Conservation (phyloP, 1,139 yeast genomes). For the Meyerozyma elateridarum region DNA sequence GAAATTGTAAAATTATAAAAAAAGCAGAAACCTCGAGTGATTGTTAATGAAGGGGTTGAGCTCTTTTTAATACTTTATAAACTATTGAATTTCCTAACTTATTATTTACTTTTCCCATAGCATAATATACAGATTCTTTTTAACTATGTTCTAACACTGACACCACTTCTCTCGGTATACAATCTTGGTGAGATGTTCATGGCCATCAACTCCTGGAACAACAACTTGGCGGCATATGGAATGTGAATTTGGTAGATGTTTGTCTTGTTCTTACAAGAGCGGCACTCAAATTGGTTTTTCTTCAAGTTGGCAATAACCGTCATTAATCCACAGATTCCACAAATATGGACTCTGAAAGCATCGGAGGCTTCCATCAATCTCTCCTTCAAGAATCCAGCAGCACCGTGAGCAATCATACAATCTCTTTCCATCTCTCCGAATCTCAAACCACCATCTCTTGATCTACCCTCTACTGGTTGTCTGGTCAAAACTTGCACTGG, state of each 20-base stretch:
- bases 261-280: constrained; percentile 97
- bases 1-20: too few relatives aligned
- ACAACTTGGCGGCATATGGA: constrained; percentile 93
- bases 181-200: constrained; percentile 92
- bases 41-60: too few relatives aligned
- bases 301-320: constrained; percentile 94
- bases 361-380: constrained; percentile 98
- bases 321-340: constrained; percentile 98
- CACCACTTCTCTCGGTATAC: constrained; percentile 61
- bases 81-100: neutral
- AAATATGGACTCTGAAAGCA: constrained; percentile 95
- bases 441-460: constrained; percentile 98
- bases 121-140: constrained; percentile 3
- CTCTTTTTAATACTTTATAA: neutral
- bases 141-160: constrained; percentile 27
- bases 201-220: constrained; percentile 98
- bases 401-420: constrained; percentile 99
- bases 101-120: constrained; percentile 2
- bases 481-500: constrained; percentile 97
- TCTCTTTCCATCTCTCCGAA: constrained; percentile 99
- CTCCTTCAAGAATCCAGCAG: constrained; percentile 95
- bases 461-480: constrained; percentile 99
- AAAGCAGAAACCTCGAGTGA: too few relatives aligned
- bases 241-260: constrained; percentile 95
- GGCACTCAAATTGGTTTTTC: constrained; percentile 96